Evolutionary conservation across 768 basidiomycete species (phyloP).

Genomic region (Panellus pusillus): DNA sequence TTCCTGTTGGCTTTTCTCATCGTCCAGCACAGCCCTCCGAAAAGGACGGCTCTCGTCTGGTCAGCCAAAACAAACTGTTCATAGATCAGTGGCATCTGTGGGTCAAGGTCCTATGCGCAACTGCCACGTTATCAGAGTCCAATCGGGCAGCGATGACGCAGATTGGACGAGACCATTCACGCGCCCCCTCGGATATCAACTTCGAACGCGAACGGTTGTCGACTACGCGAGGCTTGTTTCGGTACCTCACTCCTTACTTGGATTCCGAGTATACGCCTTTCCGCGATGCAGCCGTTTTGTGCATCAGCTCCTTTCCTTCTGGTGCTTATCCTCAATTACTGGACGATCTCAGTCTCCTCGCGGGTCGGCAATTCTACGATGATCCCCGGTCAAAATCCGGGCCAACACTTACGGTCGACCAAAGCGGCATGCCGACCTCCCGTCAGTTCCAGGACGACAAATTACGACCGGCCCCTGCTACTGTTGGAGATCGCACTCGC

Average conservation of each 20-base stretch:
- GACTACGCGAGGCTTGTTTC: conserved; percentile 81
- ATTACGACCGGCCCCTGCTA: conserved; percentile 44
- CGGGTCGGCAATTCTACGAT: conserved; percentile 83
- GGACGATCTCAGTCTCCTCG: conserved; percentile 79
- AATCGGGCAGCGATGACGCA: conserved; percentile 53
- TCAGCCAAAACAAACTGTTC: conserved; percentile 56
- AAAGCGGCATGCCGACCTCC: conserved; percentile 34
- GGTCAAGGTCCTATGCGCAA: conserved; percentile 85
- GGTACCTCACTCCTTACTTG: conserved; percentile 83
- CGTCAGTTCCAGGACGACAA: conserved; percentile 72
- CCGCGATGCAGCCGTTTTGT: conserved; percentile 82
- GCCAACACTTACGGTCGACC: conserved; percentile 37
- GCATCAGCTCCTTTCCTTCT: conserved; percentile 84
- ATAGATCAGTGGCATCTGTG: conserved; percentile 83
- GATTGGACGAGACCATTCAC: conserved; percentile 64
- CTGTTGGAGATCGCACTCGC: conserved; percentile 56
- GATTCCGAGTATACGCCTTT: conserved; percentile 83
- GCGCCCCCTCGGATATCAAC: conserved; percentile 69
- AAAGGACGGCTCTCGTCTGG: conserved; percentile 50
- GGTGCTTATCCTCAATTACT: conserved; percentile 76
- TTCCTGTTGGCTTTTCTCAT: conserved; percentile 46
- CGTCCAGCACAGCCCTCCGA: conserved; percentile 43
- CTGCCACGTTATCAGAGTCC: conserved; percentile 64
- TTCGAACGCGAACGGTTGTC: conserved; percentile 81
- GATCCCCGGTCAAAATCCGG: conserved; percentile 53